Base-by-base conservation (phyloP, 2,329 filamentous ascomycete genomes). In the Claviceps spartinae region DNA sequence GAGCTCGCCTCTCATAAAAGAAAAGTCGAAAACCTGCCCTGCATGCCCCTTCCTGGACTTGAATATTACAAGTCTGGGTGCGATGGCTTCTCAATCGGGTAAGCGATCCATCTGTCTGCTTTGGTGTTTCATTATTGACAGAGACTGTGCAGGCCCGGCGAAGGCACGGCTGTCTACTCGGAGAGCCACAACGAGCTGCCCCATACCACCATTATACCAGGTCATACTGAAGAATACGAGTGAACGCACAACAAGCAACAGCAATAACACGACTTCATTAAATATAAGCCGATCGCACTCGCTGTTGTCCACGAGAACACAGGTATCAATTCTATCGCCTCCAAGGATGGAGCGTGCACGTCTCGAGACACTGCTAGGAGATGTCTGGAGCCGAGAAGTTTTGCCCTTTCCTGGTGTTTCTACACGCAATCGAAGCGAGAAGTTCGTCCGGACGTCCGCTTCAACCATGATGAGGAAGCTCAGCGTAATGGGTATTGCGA, bases 221-320 rank as follows among this genome's bases (percentile, higher is more conserved):
- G 82, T 95, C 49, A 85, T 95, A 47, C 80, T 96, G 62, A 91
- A 87, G 62, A 94, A 94, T 61, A 95, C 90, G 0, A 83, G 83
- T 59, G 77, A 79, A 2, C 72, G 80, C 47, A 83, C 82, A 59
- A 78, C 83, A 44, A 64, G 70, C 6, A 67, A 77, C 16, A 61
- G 59, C 5, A 64, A 72, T 16, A 51, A 57, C 4, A 66, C 74
- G 56, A 56, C 69, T 58, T 52, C 73, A 64, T 51, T 73, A 64
- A 72, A 76, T 37, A 82, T 94, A 56, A 84, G 83, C 58, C 80
- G 89, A 42, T 93, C 88, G 0, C 88, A 88, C 60, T 91, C 88
- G 9, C 72, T 91, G 43, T 72, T 86, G n/a, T 81, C 79, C n/a
- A 78, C 81, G 0, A 84, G 77, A 56, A 73, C 79, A 49, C 71